Evolutionary conservation across 192 early-diverging fungal genomes (phyloP), one percentile per base, ranked within the genome.

Genomic region (Coemansia sp.): DNA sequence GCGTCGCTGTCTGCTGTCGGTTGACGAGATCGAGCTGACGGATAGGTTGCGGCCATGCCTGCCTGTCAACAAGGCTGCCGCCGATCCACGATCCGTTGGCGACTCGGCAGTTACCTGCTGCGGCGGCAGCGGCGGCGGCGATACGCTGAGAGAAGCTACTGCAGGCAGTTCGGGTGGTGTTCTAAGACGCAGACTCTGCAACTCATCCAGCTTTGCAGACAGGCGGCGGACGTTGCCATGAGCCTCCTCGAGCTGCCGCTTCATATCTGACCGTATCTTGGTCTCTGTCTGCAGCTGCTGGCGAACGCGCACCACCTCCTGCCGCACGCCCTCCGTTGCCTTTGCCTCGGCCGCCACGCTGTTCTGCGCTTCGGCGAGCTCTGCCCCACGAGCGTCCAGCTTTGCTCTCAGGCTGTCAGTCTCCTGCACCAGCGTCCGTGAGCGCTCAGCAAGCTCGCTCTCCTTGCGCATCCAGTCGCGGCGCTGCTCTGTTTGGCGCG

Each of bases 201-300:
- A 22, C 14, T 39, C 49, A 14, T 74, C 77, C 38, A 80, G 68
- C 39, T 62, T 71, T 8, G 68, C 51, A 22, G 17, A 57, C 13
- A 74, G 66, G 19, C 54, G 65, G 37, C 71, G 72, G 9, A 55
- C 48, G 50, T 44, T 69, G 42, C 46, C 66, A 20, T 73, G 77
- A 4, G 72, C 65, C 22, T 69, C 65, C 32, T 80, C 77, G 14
- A 80, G 77, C 72, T 80, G 77, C 61, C 64, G 72, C 69, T 71
- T 80, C 40, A 80, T 59, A 16, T 80, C 77, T 0, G 77, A 65
- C 41, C 77, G 77, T 56, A 70, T 73, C 39, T 70, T 68, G 32
- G 69, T 43, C 61, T 80, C 77, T 0, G 63, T 56, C 11, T 64
- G 93, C 89, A 61, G 91, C 91, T 16, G 92, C 83, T 7, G 92